Base-by-base conservation (phyloP, 306 rosid species). In the Sicyos edulis region DNA sequence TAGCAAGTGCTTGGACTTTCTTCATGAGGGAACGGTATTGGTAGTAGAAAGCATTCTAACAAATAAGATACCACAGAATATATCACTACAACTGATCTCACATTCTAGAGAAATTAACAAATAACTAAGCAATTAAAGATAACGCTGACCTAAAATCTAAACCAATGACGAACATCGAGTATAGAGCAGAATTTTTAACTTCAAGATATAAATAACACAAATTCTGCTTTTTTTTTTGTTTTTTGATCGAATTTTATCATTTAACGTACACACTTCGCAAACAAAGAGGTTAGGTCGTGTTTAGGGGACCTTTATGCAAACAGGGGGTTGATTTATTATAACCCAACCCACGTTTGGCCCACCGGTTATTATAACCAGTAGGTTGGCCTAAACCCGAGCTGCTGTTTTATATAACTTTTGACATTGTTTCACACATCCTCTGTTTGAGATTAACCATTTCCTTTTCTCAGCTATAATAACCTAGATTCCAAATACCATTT, bases 41-140 rank as follows among this genome's bases (percentile, higher is more conserved):
- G 47, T 70, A 79, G 44, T 74, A 54, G 15, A 70, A 29, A 12
- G 59, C 24, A 75, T 63, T 79, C 74, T 79, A 14, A 22, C 34
- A 29, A 6, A 2, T 7, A 74, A 71, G 29, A 71, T 16, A 71
- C 8, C 13, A 47, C 3, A 32, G 2, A 65, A 52, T 24, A 51
- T 9, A 69, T 49, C 14, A 62, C 15, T 62, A 12, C 70, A 63
- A 37, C 17, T 3, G 7, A 17, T 13, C 21, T 34, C 29, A 63
- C 4, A 63, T 37, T 22, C 51, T 10, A n/a, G 15, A 62, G 42
- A 29, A 15, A 32, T 61, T 10, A 29, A 26, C 17, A 34, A 8
- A 64, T 37, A 37, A 62, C 6, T 7, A n/a, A 8, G 51, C 24
- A 34, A 37, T 62, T 37, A 19, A 63, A 3, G 22, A 6, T n/a